Percentiles rank a stretch among this genome's conserved stretches.
Conservation (phyloP, 2,329 filamentous ascomycete species). For the Ophiocordyceps australis region DNA sequence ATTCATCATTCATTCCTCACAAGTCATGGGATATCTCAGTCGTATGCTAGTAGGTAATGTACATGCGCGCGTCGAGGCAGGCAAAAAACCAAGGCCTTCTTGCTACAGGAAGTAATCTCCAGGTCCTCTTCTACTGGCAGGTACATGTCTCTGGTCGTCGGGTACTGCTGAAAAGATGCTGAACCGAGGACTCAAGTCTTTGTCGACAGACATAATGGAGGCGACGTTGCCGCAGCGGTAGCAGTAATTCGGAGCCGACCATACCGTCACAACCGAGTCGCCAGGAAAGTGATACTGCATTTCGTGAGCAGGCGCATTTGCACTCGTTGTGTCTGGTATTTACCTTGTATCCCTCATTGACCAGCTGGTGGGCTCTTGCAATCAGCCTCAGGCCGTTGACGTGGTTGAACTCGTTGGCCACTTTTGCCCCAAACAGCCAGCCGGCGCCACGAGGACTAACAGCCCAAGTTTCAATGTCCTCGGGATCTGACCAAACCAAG, state of each 20-base stretch:
- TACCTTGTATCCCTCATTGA: constrained; percentile 96
- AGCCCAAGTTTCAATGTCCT: constrained; percentile 93
- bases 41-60: constrained; percentile 22
- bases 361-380: constrained; percentile 90
- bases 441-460: constrained; percentile 90
- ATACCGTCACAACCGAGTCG: constrained; percentile 92
- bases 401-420: constrained; percentile 93
- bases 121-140: constrained; percentile 48
- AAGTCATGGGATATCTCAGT: constrained; percentile 21
- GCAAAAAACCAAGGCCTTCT: constrained; percentile 4
- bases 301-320: constrained; percentile 10
- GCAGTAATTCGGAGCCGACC: constrained; percentile 93
- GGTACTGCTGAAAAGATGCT: constrained; percentile 85
- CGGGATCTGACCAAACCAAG: constrained; percentile 93
- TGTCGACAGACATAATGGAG: constrained; percentile 84
- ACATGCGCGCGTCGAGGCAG: constrained; percentile 14
- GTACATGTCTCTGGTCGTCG: constrained; percentile 65
- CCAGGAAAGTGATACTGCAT: constrained; percentile 76
- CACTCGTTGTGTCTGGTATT: constrained; percentile 3
- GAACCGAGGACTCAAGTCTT: constrained; percentile 76
- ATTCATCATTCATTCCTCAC: constrained; percentile 11
- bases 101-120: constrained; percentile 52
- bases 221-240: constrained; percentile 94
- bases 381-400: constrained; percentile 95
- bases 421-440: constrained; percentile 94